Evolutionary conservation across 768 basidiomycete genomes (phyloP).

Genomic region (Boletus rubescentipes): DNA sequence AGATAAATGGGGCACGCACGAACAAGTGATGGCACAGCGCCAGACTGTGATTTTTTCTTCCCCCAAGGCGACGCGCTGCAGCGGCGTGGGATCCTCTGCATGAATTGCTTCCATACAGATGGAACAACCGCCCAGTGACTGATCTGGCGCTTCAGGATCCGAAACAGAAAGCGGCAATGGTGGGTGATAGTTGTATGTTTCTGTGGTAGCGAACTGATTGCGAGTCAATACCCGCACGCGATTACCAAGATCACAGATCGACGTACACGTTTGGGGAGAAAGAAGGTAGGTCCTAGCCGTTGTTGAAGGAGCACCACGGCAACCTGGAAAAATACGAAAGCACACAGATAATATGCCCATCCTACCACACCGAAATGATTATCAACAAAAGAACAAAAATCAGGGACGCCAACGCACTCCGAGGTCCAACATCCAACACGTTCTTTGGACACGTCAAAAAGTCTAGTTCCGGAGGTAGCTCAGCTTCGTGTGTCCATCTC

Average conservation of each 20-base stretch:
- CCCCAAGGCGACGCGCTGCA: constrained; percentile 33
- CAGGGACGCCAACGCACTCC: constrained; percentile 46
- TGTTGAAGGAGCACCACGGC: constrained; percentile 70
- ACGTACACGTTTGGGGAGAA: constrained; percentile 69
- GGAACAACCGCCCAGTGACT: constrained; percentile 81
- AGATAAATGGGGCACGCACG: constrained; percentile 43
- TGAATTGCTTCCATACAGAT: constrained; percentile 92
- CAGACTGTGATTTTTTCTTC: constrained; percentile 72
- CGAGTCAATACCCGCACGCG: neutral
- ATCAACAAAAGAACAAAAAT: neutral
- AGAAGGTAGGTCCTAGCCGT: constrained; percentile 76
- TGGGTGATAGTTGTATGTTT: constrained; percentile 86
- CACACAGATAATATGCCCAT: constrained; percentile 63
- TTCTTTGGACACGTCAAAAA: constrained; percentile 83
- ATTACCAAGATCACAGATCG: neutral
- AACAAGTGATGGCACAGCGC: constrained; percentile 92
- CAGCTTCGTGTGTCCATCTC: neutral
- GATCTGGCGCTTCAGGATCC: constrained; percentile 73
- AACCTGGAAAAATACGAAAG: constrained; percentile 63
- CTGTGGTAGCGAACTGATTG: constrained; percentile 53
- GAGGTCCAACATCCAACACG: constrained; percentile 76
- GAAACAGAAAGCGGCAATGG: constrained; percentile 53
- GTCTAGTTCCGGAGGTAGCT: constrained; percentile 46
- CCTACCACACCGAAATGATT: constrained; percentile 35
- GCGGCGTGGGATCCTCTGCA: constrained; percentile 42